phyloP scores from a whole-genome alignment of 768 basidiomycete species.

The Phanerochaete carnosa region DNA sequence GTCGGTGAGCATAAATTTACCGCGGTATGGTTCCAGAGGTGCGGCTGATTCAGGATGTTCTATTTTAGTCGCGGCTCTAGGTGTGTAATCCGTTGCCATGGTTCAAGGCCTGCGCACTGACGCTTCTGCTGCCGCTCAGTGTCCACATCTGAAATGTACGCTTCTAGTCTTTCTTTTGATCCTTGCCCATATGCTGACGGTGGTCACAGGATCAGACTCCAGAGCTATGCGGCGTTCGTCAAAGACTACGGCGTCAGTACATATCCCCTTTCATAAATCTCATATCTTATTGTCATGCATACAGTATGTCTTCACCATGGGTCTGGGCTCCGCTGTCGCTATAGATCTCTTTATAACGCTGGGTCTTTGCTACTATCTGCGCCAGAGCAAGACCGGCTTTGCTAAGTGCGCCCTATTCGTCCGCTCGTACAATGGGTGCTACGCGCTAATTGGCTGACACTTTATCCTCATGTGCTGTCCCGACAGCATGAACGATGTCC shows the following conservation, averaged over 20 bases:
- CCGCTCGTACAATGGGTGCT: background rate
- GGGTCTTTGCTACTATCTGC: background rate
- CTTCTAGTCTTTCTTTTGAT: background rate
- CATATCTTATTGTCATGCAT: background rate
- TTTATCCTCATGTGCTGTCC: background rate
- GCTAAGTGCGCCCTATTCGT: slow-evolving; percentile 2
- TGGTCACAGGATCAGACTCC: slow-evolving; percentile 10
- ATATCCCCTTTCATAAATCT: background rate
- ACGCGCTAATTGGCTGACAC: background rate
- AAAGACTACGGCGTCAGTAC: slow-evolving; percentile 9
- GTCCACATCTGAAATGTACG: slow-evolving; percentile 14
- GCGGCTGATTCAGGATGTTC: background rate
- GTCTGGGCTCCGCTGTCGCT: slow-evolving; percentile 11
- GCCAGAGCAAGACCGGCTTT: slow-evolving; percentile 13
- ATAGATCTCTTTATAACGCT: slow-evolving; percentile 14
- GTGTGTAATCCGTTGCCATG: background rate
- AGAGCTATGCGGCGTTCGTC: slow-evolving; percentile 11
- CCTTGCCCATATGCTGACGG: background rate
- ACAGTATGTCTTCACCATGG: slow-evolving; percentile 18
- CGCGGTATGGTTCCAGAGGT: background rate
- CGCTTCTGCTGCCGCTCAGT: background rate
- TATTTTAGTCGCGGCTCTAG: slow-evolving; percentile 3
- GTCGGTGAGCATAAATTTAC: slow-evolving; percentile 10
- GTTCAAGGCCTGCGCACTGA: background rate
- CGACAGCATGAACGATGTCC: slow-evolving; percentile 20